These are phyloP conservation scores for Annona cherimola DNA, from an alignment of 164 flowering plant species.

Conservation along the genomic window DNA sequence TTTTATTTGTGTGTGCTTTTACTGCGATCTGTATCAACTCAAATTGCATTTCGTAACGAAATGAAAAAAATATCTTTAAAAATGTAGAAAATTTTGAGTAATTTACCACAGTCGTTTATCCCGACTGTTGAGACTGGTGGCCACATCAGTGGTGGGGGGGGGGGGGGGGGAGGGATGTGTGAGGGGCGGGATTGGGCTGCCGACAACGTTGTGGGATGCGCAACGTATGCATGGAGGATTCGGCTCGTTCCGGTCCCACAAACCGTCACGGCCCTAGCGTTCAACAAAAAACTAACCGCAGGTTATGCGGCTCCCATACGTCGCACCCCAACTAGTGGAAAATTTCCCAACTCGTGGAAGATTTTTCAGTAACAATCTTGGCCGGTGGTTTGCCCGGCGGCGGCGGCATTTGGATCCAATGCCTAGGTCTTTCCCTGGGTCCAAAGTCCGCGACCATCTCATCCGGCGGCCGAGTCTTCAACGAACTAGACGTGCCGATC, in stretches of 20 bases:
- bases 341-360: slow-evolving; percentile 2
- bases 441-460: not conserved
- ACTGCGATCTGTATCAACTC: too few relatives aligned
- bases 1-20: too few relatives aligned
- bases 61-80: too few relatives aligned
- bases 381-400: not conserved
- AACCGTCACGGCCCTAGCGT: slow-evolving; percentile 17
- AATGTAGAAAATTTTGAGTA: too few relatives aligned
- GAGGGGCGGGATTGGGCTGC: slow-evolving; percentile 7
- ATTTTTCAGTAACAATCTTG: slow-evolving; percentile 7
- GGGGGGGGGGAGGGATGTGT: slow-evolving; percentile 2
- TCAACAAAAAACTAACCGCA: slow-evolving; percentile 1
- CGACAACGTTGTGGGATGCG: slow-evolving; percentile 18
- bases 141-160: slow-evolving; percentile 5
- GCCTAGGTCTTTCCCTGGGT: slow-evolving; percentile 5
- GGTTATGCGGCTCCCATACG: slow-evolving; percentile 4
- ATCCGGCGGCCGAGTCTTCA: too few relatives aligned
- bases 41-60: too few relatives aligned
- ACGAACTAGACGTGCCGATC: too few relatives aligned
- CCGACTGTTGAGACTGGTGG: slow-evolving; percentile 14
- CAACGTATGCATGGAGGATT: slow-evolving; percentile 13
- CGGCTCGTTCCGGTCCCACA: slow-evolving; percentile 13
- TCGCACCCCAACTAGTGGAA: too few relatives aligned
- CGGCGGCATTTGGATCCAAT: not conserved
- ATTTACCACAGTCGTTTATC: too few relatives aligned